Base-by-base conservation (phyloP, 176 grass and related monocot genomes). In the Chloris gayana region DNA sequence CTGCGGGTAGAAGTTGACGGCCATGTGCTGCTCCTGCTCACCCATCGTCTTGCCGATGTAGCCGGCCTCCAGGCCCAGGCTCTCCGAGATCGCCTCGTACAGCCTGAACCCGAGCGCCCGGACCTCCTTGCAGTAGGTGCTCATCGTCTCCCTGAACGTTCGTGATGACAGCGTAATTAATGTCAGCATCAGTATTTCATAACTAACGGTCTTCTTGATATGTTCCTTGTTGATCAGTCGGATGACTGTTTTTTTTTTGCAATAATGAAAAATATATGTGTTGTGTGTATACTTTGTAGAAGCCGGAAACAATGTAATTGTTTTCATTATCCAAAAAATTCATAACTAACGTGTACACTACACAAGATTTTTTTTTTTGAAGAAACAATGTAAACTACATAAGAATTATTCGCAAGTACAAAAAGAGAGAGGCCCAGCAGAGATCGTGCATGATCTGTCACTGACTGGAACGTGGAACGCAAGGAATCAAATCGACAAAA, bases 1-100 rank as follows among this genome's bases (percentile, higher is more conserved):
- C 77, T 50, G 81, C 2, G 93, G 93, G 73, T 97, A 97, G 90
- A 87, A 97, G 73, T 97, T 97, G 7, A 97, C 80, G 1, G 93
- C 93, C 93, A 97, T 93, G 77, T 97, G 93, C 37, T 97, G 93
- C 50, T 97, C 93, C 83, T 91, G 93, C 56, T 97, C 81, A 1
- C 93, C 93, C 26, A 97, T 22, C 29, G 83, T 85, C 21, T 75
- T 64, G 68, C 76, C 46, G 26, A 97, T 88, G 80, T 89, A 91
- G 38, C 84, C 67, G 39, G 74, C 73, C 72, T 97, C 88, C 38
- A 97, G 76, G 0, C 85, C 90, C 39, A 97, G 84, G 70, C 93
- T 89, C 88, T 79, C 57, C 19, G 93, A 91, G 78, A 97, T 88
- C 3, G 82, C 66, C 6, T 73, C 83, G 61, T 87, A 89, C 4